These are phyloP conservation scores for Axilococcus clingmanii DNA, from an alignment of 139 green algal genomes.

Conservation along the genomic window DNA sequence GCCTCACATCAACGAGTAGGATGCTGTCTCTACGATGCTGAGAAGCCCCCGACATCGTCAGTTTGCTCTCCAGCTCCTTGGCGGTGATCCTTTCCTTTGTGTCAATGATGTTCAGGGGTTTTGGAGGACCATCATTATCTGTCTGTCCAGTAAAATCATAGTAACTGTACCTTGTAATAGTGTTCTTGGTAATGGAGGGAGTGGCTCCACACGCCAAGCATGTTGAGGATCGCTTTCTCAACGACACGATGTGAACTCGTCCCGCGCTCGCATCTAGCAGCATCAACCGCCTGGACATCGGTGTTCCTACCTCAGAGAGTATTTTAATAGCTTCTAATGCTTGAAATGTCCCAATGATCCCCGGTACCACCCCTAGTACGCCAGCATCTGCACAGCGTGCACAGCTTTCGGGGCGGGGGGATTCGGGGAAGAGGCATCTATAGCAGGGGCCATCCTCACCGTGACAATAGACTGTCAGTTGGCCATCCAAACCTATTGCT, in stretches of 20 bases:
- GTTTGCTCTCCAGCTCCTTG: slow-evolving; percentile 3
- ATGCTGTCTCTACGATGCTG: not conserved
- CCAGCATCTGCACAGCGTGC: slow-evolving; percentile 78
- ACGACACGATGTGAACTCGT: slow-evolving; percentile 63
- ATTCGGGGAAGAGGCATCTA: slow-evolving; percentile 84
- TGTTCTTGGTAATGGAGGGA: slow-evolving; percentile 37
- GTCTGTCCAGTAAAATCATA: slow-evolving; percentile 59
- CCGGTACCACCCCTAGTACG: slow-evolving; percentile 83
- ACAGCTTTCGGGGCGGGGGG: slow-evolving; percentile 67
- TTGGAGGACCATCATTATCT: slow-evolving; percentile 33
- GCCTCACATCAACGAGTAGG: slow-evolving; percentile 72
- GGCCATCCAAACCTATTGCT: slow-evolving; percentile 82
- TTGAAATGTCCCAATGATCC: slow-evolving; percentile 87
- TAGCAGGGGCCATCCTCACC: slow-evolving; percentile 62
- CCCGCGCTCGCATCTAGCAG: slow-evolving; percentile 56
- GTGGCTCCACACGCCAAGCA: slow-evolving; percentile 59
- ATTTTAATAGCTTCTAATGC: slow-evolving; percentile 92
- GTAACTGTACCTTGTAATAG: slow-evolving; percentile 63
- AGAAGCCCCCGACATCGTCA: not conserved
- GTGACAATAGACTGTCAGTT: slow-evolving; percentile 87
- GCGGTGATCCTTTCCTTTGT: slow-evolving; percentile 26
- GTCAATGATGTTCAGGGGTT: slow-evolving; percentile 34
- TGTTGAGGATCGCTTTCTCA: slow-evolving; percentile 32
- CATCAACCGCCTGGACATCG: slow-evolving; percentile 49
- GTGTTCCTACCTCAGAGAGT: slow-evolving; percentile 48